Percentiles rank a stretch among this genome's conserved stretches.
Conservation (phyloP, 768 basidiomycete genomes). For the Suillus occidentalis region DNA sequence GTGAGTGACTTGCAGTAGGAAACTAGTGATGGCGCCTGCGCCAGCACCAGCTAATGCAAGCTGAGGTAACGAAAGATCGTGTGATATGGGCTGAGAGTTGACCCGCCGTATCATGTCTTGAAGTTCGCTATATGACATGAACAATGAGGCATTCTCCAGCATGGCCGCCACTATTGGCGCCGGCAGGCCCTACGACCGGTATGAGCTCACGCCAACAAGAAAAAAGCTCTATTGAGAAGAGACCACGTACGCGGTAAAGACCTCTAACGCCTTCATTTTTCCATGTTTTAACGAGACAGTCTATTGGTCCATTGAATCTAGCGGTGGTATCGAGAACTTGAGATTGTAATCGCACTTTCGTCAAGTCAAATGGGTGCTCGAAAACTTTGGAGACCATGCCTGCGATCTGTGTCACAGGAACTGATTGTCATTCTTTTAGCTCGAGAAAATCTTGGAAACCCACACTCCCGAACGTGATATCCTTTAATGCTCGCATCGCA, state of each 20-base stretch:
- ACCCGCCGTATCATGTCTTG: slow-evolving; percentile 57
- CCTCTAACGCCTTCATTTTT: slow-evolving; percentile 79
- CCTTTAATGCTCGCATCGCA: slow-evolving; percentile 36
- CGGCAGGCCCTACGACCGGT: slow-evolving; percentile 73
- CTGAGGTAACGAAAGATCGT: slow-evolving; percentile 61
- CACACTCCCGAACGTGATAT: slow-evolving; percentile 60
- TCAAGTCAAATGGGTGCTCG: slow-evolving; percentile 94
- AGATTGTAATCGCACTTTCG: slow-evolving; percentile 91
- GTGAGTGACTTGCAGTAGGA: slow-evolving; percentile 65
- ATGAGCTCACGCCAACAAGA: slow-evolving; percentile 5
- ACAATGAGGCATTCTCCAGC: slow-evolving; percentile 87
- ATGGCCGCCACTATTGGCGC: slow-evolving; percentile 91
- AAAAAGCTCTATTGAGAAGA: background rate
- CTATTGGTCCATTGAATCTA: slow-evolving; percentile 82
- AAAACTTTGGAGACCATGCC: slow-evolving; percentile 86
- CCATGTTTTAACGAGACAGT: slow-evolving; percentile 85
- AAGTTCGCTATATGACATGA: slow-evolving; percentile 80
- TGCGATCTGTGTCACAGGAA: slow-evolving; percentile 51
- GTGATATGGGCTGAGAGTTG: slow-evolving; percentile 34
- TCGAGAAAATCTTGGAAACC: slow-evolving; percentile 20
- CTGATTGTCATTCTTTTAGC: slow-evolving; percentile 1
- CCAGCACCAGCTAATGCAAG: slow-evolving; percentile 79
- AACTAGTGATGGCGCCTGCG: slow-evolving; percentile 86
- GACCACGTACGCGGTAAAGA: slow-evolving; percentile 73
- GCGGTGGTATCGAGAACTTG: slow-evolving; percentile 74